phyloP scores from a whole-genome alignment of 768 basidiomycete species.

The Suillus decipiens region DNA sequence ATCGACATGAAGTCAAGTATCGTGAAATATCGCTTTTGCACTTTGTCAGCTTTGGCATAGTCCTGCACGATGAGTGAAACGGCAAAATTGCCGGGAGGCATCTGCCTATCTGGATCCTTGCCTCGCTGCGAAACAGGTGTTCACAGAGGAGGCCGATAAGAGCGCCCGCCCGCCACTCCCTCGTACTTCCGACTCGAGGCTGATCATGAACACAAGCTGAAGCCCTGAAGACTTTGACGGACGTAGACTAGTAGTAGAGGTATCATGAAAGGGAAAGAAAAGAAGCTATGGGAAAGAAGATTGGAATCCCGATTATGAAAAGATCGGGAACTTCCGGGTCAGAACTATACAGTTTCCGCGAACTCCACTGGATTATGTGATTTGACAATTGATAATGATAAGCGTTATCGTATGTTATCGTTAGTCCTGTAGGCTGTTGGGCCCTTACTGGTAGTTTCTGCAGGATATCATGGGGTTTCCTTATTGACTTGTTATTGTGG shows the following conservation, averaged over 20 bases:
- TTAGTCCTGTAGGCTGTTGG: background rate
- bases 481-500: background rate
- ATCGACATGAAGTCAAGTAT: background rate
- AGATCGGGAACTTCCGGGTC: background rate
- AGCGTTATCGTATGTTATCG: background rate
- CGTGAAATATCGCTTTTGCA: background rate
- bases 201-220: conserved; percentile 1
- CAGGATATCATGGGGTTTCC: background rate
- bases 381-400: too few relatives aligned
- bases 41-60: background rate
- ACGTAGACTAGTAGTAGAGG: background rate
- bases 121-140: conserved; percentile 7
- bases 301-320: conserved; percentile 1
- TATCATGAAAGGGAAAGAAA: conserved; percentile 5
- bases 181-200: conserved; percentile 18
- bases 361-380: too few relatives aligned
- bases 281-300: background rate
- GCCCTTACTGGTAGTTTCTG: background rate
- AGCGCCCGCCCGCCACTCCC: conserved; percentile 7
- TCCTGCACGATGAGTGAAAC: conserved; percentile 8
- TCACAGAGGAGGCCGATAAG: conserved; percentile 16
- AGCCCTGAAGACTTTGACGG: background rate
- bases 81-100: background rate
- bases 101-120: conserved; percentile 14
- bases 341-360: background rate